Evolutionary conservation across 2,329 filamentous ascomycete species (phyloP).

Genomic region (Penicillium sp.): DNA sequence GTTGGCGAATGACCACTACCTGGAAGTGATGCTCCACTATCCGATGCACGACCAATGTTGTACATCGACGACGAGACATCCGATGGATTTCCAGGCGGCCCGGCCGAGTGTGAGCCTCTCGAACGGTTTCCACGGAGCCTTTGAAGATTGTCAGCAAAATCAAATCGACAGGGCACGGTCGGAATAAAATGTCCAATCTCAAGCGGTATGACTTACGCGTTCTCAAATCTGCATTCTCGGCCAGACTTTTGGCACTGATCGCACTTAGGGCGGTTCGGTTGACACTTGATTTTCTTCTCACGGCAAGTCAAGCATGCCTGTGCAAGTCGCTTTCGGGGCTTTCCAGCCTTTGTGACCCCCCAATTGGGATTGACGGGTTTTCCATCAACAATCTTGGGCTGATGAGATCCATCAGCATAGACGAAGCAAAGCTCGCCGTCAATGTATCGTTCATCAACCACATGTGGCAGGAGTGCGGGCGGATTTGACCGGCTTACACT

Average conservation of each 20-base stretch:
- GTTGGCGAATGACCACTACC: conserved; percentile 34
- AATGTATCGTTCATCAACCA: conserved; percentile 51
- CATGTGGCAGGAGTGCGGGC: conserved; percentile 30
- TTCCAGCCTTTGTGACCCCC: conserved; percentile 92
- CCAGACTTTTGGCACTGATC: conserved; percentile 92
- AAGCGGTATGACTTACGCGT: conserved; percentile 65
- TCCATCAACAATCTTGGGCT: conserved; percentile 80
- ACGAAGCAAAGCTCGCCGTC: conserved; percentile 81
- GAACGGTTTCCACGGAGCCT: conserved; percentile 40
- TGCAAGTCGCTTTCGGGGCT: conserved; percentile 85
- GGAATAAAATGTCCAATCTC: neutral
- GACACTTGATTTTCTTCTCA: conserved; percentile 98
- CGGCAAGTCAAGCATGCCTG: conserved; percentile 92
- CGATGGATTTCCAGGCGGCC: conserved; percentile 20
- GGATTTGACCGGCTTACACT: conserved; percentile 14
- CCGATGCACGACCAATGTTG: conserved; percentile 31
- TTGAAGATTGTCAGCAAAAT: conserved; percentile 11
- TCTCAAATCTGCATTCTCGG: conserved; percentile 79
- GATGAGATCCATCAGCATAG: conserved; percentile 81
- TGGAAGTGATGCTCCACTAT: conserved; percentile 33
- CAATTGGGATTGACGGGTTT: conserved; percentile 87
- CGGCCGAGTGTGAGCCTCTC: conserved; percentile 25
- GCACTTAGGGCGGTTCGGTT: conserved; percentile 83
- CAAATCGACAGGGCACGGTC: neutral
- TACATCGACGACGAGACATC: conserved; percentile 31